Evolutionary conservation across 805 yeast genomes (phyloP), one percentile per base, ranked within the genome.

Genomic region (Ogataea philodendri): DNA sequence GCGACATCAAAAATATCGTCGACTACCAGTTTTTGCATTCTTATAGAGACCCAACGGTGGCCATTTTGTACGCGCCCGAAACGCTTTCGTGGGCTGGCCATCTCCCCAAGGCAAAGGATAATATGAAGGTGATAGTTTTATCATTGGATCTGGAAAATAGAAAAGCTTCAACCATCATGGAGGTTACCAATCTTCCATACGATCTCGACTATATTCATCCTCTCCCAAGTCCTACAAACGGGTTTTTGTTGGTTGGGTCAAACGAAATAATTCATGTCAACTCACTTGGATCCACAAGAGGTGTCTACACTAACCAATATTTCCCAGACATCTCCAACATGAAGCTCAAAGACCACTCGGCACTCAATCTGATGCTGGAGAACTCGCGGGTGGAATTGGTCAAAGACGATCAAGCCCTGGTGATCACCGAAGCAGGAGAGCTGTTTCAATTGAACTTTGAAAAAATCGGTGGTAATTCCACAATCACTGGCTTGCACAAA

Each of bases 191-290:
- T 23, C 63, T 90, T 18, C 95, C 96, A 0, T 85, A 76, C 60
- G 96, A 86, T 55, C 55, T 82, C 2, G 81, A 77, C 46, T 62
- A 69, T 10, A 59, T 88, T 7, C 59, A 82, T 7, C 81, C 96
- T 0, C 62, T 87, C 21, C 68, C 74, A 2, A 65, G 67, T 3
- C 87, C 90, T 0, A 61, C 82, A 21, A 78, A 78, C 42, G 96
- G 97, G 1, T 64, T 78, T 29, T 59, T 88, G 5, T 49, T 76
- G 13, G 35, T 85, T 3, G 96, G 97, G 1, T 71, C 82, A 22
- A 88, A 89, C 54, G 84, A 82, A 49, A 47, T 89, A 7, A 63
- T 86, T 8, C 89, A 85, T 58, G 72, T 87, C 11, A 96, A 89
- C 52, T 77, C 85, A 19, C 74, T 86, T 2, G 94, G 95, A 3